A percentile compares a stretch with the other conserved stretches of the same genome.
Conservation (phyloP, 2,329 filamentous ascomycete species). For the Venturia carpophila region DNA sequence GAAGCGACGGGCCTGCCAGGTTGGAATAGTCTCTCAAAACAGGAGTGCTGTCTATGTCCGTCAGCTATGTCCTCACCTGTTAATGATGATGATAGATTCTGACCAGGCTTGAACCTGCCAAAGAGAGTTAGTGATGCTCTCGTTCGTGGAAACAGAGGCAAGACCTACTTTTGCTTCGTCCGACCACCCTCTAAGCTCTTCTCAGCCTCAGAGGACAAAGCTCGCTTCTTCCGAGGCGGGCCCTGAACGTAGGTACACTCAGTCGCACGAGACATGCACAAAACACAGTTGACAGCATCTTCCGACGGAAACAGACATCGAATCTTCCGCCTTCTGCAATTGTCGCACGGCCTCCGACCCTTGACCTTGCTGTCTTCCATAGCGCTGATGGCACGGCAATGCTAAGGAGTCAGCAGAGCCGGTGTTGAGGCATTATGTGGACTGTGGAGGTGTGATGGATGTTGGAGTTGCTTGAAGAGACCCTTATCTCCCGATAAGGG, state of each 20-base stretch:
- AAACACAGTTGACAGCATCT: constrained; percentile 5
- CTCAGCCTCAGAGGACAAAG: not conserved
- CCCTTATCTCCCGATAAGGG: not conserved
- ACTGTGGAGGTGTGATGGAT: not conserved
- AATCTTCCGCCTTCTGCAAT: constrained; percentile 16
- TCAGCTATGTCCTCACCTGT: not conserved
- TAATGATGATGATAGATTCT: not conserved
- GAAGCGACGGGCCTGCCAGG: constrained; percentile 28
- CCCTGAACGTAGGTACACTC: constrained; percentile 15
- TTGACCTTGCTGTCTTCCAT: constrained; percentile 13
- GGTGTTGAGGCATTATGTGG: not conserved
- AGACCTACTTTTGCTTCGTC: constrained; percentile 8
- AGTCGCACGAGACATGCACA: constrained; percentile 15
- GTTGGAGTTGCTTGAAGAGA: not conserved
- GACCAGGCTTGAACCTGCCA: constrained; percentile 6
- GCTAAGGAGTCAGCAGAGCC: not conserved
- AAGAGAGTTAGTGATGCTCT: not conserved
- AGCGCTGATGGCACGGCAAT: not conserved
- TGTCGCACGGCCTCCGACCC: constrained; percentile 14
- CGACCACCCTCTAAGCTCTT: not conserved
- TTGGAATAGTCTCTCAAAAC: constrained; percentile 26
- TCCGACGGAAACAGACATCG: constrained; percentile 13
- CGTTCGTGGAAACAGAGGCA: not conserved
- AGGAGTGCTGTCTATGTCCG: not conserved
- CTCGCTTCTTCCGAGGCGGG: constrained; percentile 8